phyloP scores from a whole-genome alignment of 2,329 filamentous ascomycete genomes.

The Sarocladium brachiariae region DNA sequence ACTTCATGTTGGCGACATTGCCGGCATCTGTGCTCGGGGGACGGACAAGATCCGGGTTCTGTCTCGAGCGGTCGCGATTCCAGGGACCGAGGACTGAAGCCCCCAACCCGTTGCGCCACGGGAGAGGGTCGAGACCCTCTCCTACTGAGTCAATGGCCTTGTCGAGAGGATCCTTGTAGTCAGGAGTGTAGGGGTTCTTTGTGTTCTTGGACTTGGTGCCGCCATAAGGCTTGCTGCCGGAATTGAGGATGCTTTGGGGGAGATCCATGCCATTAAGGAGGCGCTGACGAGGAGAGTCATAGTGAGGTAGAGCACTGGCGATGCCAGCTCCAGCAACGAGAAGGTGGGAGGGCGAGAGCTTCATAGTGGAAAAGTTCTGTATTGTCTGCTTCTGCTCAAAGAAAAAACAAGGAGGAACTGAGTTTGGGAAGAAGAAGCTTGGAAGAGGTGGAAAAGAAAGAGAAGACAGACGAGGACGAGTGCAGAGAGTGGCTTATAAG shows the following conservation, averaged over 20 bases:
- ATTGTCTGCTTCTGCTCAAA: not conserved
- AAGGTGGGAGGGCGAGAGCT: constrained; percentile 19
- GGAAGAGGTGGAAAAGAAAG: not conserved
- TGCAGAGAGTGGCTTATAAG: constrained; percentile 7
- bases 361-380: constrained; percentile 17
- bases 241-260: constrained; percentile 34
- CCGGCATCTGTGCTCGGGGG: constrained; percentile 69
- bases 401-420: not conserved
- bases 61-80: constrained; percentile 59
- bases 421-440: not conserved
- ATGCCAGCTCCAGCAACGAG: constrained; percentile 21
- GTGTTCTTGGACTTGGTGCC: constrained; percentile 10
- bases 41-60: constrained; percentile 65
- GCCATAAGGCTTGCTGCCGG: constrained; percentile 22
- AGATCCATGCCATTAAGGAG: constrained; percentile 43
- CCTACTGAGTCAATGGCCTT: constrained; percentile 54
- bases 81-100: constrained; percentile 62
- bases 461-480: not conserved
- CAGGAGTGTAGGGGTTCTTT: constrained; percentile 50
- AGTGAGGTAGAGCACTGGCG: constrained; percentile 21
- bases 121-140: constrained; percentile 56
- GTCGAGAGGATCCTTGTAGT: constrained; percentile 55
- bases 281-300: constrained; percentile 49
- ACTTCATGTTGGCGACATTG: constrained; percentile 63
- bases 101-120: constrained; percentile 57